These are phyloP conservation scores for Vickermania ingenoplastis DNA, from an alignment of 208 protist species.

Conservation along the genomic window DNA sequence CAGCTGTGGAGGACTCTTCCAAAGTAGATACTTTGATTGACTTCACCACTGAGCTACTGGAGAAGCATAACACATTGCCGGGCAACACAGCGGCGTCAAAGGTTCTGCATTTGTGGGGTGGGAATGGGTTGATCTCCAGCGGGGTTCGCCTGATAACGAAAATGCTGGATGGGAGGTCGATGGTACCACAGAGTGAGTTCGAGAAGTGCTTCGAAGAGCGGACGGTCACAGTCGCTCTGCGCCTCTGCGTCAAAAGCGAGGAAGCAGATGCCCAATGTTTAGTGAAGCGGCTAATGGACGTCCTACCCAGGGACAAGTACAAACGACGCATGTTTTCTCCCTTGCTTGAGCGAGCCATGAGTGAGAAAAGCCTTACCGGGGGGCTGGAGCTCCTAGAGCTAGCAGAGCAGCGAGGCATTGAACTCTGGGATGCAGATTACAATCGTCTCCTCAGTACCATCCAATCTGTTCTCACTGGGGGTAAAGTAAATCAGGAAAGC, in stretches of 20 bases:
- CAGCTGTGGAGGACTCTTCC: slow-evolving; percentile 11
- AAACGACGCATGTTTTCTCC: slow-evolving; percentile 64
- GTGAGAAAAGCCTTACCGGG: slow-evolving; percentile 17
- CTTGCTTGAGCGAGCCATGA: slow-evolving; percentile 35
- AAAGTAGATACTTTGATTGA: slow-evolving; percentile 10
- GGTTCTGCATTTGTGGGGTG: slow-evolving; percentile 50
- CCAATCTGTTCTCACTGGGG: not conserved
- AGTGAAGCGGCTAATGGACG: slow-evolving; percentile 28
- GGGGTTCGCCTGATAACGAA: slow-evolving; percentile 17
- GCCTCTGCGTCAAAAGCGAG: slow-evolving; percentile 21
- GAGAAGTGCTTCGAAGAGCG: slow-evolving; percentile 43
- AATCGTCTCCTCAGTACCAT: slow-evolving; percentile 35
- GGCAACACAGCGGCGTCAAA: slow-evolving; percentile 39
- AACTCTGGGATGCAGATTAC: slow-evolving; percentile 82
- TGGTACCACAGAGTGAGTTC: slow-evolving; percentile 14
- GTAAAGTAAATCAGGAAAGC: not conserved
- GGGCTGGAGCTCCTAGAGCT: slow-evolving; percentile 33
- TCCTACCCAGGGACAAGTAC: slow-evolving; percentile 31
- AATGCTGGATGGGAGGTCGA: slow-evolving; percentile 15
- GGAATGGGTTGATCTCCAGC: slow-evolving; percentile 15
- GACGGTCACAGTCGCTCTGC: slow-evolving; percentile 56
- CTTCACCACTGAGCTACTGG: slow-evolving; percentile 38
- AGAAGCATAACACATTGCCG: slow-evolving; percentile 34
- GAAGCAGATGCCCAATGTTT: slow-evolving; percentile 13
- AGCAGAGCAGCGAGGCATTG: slow-evolving; percentile 22